A percentile compares a stretch with the other conserved stretches of the same genome.
These are phyloP conservation scores for Sporothrix pseudoabietina DNA, from an alignment of 2,329 filamentous ascomycete species.

Conservation along the genomic window DNA sequence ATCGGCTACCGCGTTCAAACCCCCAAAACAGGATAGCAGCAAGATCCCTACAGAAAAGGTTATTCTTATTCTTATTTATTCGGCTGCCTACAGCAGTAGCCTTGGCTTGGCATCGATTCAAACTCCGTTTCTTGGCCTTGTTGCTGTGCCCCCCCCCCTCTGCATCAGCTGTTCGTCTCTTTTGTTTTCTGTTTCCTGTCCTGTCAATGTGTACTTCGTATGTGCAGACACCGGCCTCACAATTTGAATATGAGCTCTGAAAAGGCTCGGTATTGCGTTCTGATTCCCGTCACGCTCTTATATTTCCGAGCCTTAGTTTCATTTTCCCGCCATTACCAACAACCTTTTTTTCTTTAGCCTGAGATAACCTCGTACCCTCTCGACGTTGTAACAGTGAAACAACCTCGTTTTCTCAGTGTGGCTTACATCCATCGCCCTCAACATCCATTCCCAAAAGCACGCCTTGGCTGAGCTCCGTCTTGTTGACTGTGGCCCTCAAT, in stretches of 20 bases:
- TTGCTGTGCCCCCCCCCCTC: background rate
- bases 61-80: constrained; percentile 19
- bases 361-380: background rate
- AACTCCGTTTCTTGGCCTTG: background rate
- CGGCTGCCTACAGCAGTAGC: constrained; percentile 11
- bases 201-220: background rate
- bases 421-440: background rate
- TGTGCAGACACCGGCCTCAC: too few species aligned
- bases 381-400: too few species aligned
- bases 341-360: background rate
- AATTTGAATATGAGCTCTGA: too few species aligned
- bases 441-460: background rate
- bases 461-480: background rate
- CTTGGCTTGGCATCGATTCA: background rate
- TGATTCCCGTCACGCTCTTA: background rate
- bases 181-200: background rate
- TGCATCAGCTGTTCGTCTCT: background rate
- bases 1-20: constrained; percentile 1
- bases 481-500: background rate
- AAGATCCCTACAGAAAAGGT: constrained; percentile 11
- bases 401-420: too few species aligned
- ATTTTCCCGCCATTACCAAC: background rate
- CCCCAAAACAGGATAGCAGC: background rate
- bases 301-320: background rate
- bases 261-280: background rate